phyloP scores from a whole-genome alignment of 192 early-diverging fungal genomes.

The Backusella macrospora region DNA sequence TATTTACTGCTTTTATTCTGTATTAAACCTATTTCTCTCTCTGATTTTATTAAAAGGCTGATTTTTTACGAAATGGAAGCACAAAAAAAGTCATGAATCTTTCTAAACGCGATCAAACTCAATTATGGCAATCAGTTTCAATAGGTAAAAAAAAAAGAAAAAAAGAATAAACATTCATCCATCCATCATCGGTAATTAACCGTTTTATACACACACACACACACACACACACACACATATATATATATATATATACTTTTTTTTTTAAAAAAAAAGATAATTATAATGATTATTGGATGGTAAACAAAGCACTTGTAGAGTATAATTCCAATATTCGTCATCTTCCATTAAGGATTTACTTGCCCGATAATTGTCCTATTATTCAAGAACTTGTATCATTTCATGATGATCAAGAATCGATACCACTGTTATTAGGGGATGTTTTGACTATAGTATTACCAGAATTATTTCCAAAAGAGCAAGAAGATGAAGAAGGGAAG shows the following conservation, averaged over 20 bases:
- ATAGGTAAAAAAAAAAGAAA: conserved; percentile 46
- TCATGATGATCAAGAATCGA: conserved; percentile 36
- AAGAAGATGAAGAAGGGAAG: conserved; percentile 7
- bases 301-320: conserved; percentile 60
- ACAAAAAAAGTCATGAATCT: conserved; percentile 88
- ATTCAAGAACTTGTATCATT: conserved; percentile 63
- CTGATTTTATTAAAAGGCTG: conserved; percentile 52
- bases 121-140: conserved; percentile 74
- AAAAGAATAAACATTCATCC: not conserved
- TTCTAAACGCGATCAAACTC: conserved; percentile 79
- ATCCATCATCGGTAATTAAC: not conserved
- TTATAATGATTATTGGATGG: conserved; percentile 63
- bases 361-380: conserved; percentile 57
- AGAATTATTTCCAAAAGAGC: conserved; percentile 45
- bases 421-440: conserved; percentile 36
- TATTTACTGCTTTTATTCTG: not conserved
- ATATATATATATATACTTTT: too few species aligned
- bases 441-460: conserved; percentile 54
- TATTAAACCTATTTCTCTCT: not conserved
- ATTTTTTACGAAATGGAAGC: conserved; percentile 80
- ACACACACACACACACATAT: too few species aligned
- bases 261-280: conserved; percentile 45
- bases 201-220: too few species aligned
- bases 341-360: conserved; percentile 64
- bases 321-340: conserved; percentile 46